Conservation (phyloP, 1,284 basidiomycete genomes). For the Fomitopsis pinicola region DNA sequence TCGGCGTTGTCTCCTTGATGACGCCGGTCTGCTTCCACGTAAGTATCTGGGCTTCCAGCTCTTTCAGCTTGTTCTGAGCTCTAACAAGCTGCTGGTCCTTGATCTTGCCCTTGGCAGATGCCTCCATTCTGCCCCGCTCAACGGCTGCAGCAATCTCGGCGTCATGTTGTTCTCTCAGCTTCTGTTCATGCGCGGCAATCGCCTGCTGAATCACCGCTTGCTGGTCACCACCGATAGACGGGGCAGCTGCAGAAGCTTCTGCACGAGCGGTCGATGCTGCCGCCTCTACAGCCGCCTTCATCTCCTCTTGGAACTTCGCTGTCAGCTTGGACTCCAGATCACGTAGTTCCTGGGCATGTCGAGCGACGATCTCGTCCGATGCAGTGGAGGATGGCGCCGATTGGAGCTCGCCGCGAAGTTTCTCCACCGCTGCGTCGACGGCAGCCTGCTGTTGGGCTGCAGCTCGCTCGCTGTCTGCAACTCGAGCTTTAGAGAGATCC, state of each 20-base stretch:
- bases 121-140: slow-evolving; percentile 63
- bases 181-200: slow-evolving; percentile 43
- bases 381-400: slow-evolving; percentile 16
- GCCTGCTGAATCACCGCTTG: slow-evolving; percentile 47
- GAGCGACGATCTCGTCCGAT: slow-evolving; percentile 39
- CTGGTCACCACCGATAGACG: slow-evolving; percentile 28
- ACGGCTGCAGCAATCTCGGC: slow-evolving; percentile 59
- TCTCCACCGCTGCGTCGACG: slow-evolving; percentile 51
- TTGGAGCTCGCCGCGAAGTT: slow-evolving; percentile 44
- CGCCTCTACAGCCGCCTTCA: slow-evolving; percentile 45
- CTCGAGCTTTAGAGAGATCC: slow-evolving; percentile 34
- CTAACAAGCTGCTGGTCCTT: slow-evolving; percentile 65
- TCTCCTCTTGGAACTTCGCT: slow-evolving; percentile 49
- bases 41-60: slow-evolving; percentile 57
- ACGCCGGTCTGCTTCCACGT: slow-evolving; percentile 50
- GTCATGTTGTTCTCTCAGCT: slow-evolving; percentile 40
- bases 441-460: slow-evolving; percentile 39
- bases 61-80: slow-evolving; percentile 56
- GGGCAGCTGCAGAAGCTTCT: slow-evolving; percentile 22
- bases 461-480: slow-evolving; percentile 32
- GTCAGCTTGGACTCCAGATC: slow-evolving; percentile 48
- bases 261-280: slow-evolving; percentile 28
- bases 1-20: slow-evolving; percentile 22
- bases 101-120: slow-evolving; percentile 53
- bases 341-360: slow-evolving; percentile 57